Base-by-base conservation (phyloP, 1,284 basidiomycete species). In the Rhodotorula sp. region DNA sequence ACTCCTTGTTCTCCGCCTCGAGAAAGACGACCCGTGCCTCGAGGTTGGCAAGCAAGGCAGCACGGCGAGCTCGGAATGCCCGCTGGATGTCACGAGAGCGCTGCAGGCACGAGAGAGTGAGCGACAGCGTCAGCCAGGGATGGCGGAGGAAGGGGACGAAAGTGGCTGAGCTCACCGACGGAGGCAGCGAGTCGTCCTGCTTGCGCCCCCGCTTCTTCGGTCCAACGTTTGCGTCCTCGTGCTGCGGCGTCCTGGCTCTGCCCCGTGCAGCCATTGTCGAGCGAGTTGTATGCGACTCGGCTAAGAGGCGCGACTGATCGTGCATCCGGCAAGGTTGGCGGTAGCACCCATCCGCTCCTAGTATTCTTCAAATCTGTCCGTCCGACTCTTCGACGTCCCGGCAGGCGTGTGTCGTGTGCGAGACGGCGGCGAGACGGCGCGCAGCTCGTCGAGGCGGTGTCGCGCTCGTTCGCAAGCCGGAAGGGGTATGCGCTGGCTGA, bases 61-160 rank as follows among this genome's bases (percentile, higher is more conserved):
- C 91, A 76, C 93, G 87, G 73, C 93, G 85, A 34, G 92, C 91
- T 75, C 93, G 86, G 83, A 95, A 96, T 5, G 92, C 92, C 75
- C 93, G 84, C 80, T 96, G 93, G 44, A 95, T 58, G 26, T 46
- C 48, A 24, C 55, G 55, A 4, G 56, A 57, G 46, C 51, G 56
- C 56, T 59, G 31, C 5, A 47, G 16, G 6, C 44, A 15, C 10
- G 10, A 5, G n/a, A 8, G 24, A 34, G 10, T 5, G 34, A 34
- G 30, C 1, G 5, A 20, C 2, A 5, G n/a, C 2, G 40, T 52
- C 18, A 64, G 51, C 20, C 11, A 7, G 28, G 15, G 22, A 5
- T 22, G 46, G 58, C 40, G 44, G 20, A 20, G 28, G 40, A 26
- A 9, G n/a, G 26, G 20, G 28, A 26, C 40, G 40, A 44, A 44